Percentiles rank a stretch among this genome's conserved stretches.
Evolutionary conservation across 2,329 filamentous ascomycete species (phyloP).

Genomic region (Drechslera avenae): DNA sequence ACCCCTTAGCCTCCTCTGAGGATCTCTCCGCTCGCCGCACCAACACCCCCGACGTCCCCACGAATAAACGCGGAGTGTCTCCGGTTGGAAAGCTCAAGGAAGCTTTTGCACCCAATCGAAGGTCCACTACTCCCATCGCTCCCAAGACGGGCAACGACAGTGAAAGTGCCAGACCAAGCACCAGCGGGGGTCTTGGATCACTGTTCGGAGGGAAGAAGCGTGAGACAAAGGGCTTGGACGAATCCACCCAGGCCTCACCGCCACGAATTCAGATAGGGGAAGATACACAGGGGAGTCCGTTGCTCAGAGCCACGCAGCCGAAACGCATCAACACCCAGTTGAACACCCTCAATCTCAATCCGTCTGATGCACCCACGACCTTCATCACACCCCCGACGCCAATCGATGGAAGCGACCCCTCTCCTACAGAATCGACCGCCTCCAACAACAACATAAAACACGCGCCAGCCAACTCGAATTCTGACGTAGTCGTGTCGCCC

Average conservation of each 20-base stretch:
- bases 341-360: constrained; percentile 50
- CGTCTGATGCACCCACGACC: constrained; percentile 57
- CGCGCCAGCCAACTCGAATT: constrained; percentile 47
- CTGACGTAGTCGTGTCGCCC: constrained; percentile 63
- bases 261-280: constrained; percentile 38
- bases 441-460: constrained; percentile 34
- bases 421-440: constrained; percentile 37
- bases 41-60: constrained; percentile 39
- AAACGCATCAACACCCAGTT: constrained; percentile 44
- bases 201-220: constrained; percentile 50
- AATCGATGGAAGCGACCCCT: constrained; percentile 52
- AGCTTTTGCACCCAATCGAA: constrained; percentile 62
- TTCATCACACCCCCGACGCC: constrained; percentile 69
- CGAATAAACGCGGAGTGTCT: constrained; percentile 66
- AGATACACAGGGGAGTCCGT: constrained; percentile 40
- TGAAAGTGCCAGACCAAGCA: constrained; percentile 51
- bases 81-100: constrained; percentile 73
- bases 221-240: constrained; percentile 38
- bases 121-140: constrained; percentile 27
- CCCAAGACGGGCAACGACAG: constrained; percentile 34
- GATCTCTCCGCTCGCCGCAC: constrained; percentile 38
- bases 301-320: constrained; percentile 31
- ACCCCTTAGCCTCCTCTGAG: constrained; percentile 37
- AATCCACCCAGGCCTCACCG: constrained; percentile 34
- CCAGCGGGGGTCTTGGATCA: constrained; percentile 50